Conservation (phyloP, 2,329 filamentous ascomycete genomes). For the Trichoderma guizhouense region DNA sequence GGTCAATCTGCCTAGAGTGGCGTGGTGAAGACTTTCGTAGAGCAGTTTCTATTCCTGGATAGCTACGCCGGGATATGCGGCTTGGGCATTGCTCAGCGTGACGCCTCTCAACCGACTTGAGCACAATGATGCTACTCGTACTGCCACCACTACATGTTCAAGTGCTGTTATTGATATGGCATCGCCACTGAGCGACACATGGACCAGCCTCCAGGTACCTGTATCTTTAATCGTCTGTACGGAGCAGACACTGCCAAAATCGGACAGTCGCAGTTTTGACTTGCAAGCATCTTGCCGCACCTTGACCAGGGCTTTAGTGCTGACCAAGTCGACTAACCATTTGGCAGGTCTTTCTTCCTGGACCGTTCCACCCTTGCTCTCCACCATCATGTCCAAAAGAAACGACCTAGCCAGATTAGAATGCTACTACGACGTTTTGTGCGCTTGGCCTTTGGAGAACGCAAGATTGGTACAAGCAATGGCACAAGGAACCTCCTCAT, state of each 20-base stretch:
- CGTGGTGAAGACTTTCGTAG: not conserved
- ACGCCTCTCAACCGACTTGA: not conserved
- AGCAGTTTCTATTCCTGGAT: not conserved
- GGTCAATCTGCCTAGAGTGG: not conserved
- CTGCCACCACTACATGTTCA: not conserved
- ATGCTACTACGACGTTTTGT: not conserved
- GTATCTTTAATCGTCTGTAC: not conserved
- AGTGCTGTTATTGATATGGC: not conserved
- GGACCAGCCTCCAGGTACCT: not conserved
- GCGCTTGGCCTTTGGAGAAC: not conserved
- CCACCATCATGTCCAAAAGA: not conserved
- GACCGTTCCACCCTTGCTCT: slow-evolving; percentile 8
- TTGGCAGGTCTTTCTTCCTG: slow-evolving; percentile 17
- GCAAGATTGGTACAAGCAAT: not conserved
- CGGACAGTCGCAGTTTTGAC: not conserved
- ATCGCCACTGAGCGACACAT: not conserved
- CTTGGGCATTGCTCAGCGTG: not conserved
- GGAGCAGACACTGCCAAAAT: not conserved
- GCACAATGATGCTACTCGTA: not conserved
- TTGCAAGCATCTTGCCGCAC: slow-evolving; percentile 19
- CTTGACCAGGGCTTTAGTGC: slow-evolving; percentile 17
- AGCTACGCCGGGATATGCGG: not conserved
- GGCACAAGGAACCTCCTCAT: not conserved
- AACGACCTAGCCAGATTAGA: not conserved
- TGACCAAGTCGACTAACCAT: slow-evolving; percentile 18